These are phyloP conservation scores for Hydnomerulius pinastri DNA, from an alignment of 768 basidiomycete genomes.

Conservation along the genomic window DNA sequence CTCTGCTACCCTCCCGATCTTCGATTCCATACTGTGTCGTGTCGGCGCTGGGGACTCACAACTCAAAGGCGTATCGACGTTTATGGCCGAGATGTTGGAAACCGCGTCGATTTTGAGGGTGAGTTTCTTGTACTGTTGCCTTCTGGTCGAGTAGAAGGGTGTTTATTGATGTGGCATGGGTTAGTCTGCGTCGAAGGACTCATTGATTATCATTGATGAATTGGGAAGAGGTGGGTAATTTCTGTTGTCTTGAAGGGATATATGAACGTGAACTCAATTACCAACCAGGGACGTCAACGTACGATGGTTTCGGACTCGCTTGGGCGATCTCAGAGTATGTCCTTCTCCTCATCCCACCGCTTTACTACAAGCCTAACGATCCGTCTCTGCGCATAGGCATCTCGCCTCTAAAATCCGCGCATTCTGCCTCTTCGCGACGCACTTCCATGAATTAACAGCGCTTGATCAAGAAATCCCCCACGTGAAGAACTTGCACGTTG, in stretches of 20 bases:
- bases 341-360: neutral
- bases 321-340: conserved; percentile 98
- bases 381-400: conserved; percentile 54
- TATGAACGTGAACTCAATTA: conserved; percentile 6
- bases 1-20: conserved; percentile 84
- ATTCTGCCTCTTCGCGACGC: conserved; percentile 96
- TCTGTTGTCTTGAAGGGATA: neutral
- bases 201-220: conserved; percentile 96
- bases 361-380: neutral
- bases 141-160: neutral
- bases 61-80: conserved; percentile 95
- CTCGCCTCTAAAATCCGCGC: conserved; percentile 91
- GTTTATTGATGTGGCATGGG: neutral
- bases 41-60: conserved; percentile 99
- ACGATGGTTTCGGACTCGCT: conserved; percentile 96
- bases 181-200: conserved; percentile 89
- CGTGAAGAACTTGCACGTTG: conserved; percentile 94
- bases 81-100: conserved; percentile 99
- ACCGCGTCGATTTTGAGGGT: conserved; percentile 93
- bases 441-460: conserved; percentile 96
- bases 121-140: conserved; percentile 20
- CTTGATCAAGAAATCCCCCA: conserved; percentile 83
- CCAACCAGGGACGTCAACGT: conserved; percentile 87
- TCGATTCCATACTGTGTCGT: conserved; percentile 93
- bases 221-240: conserved; percentile 72